phyloP scores from a whole-genome alignment of 2,329 filamentous ascomycete species.

The Amphichorda felina region DNA sequence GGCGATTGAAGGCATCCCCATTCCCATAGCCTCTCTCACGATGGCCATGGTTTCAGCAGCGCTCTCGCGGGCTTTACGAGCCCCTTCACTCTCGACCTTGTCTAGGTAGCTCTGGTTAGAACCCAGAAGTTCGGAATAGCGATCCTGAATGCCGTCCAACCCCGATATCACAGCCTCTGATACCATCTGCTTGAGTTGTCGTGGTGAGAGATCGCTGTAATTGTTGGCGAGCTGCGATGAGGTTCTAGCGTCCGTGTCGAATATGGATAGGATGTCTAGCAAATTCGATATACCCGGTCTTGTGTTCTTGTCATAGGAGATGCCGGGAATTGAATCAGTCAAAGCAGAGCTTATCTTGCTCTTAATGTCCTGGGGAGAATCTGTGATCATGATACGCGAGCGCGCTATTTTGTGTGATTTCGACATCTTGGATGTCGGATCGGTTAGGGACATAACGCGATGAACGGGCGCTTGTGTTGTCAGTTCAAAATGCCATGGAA shows the following conservation, averaged over 20 bases:
- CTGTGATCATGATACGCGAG: constrained; percentile 76
- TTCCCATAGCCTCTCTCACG: constrained; percentile 39
- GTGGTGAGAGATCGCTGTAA: constrained; percentile 23
- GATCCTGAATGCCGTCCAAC: constrained; percentile 41
- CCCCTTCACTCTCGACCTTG: constrained; percentile 45
- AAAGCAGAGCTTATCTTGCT: constrained; percentile 61
- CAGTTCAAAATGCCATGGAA: background rate
- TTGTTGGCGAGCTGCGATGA: constrained; percentile 26
- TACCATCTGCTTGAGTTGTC: constrained; percentile 37
- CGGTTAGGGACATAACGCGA: constrained; percentile 78
- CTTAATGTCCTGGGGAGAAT: constrained; percentile 49
- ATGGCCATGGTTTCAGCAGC: constrained; percentile 46
- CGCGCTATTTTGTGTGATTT: constrained; percentile 65
- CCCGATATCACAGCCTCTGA: constrained; percentile 42
- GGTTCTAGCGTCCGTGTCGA: constrained; percentile 34
- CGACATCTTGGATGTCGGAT: constrained; percentile 81
- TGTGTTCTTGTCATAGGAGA: constrained; percentile 58
- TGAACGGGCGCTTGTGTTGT: constrained; percentile 54
- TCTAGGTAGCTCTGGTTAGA: constrained; percentile 40
- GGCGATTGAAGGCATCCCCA: background rate
- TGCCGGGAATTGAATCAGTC: constrained; percentile 57
- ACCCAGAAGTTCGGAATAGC: constrained; percentile 39
- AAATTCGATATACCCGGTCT: constrained; percentile 85
- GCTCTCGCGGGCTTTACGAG: constrained; percentile 45
- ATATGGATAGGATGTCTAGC: constrained; percentile 64